Conservation (phyloP, 306 rosid genomes). For the Malus asiatica region DNA sequence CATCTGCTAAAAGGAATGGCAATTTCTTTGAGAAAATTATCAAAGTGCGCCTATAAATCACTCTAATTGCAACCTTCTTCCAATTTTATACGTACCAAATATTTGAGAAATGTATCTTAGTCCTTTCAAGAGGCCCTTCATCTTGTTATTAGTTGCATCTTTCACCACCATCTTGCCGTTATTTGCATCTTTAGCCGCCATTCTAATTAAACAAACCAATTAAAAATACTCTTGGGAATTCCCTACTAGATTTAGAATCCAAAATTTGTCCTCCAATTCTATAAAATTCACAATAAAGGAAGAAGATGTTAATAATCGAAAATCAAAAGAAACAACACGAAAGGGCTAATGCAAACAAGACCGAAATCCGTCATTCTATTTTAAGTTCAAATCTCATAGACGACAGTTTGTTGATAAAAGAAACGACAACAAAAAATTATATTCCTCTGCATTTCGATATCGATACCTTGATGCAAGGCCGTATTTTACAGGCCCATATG, state of each 20-base stretch:
- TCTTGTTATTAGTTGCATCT: conserved; percentile 41
- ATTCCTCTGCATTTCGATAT: background rate
- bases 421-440: background rate
- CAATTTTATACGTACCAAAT: conserved; percentile 51
- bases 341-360: background rate
- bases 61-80: background rate
- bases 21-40: background rate
- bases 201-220: background rate
- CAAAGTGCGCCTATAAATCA: background rate
- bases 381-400: background rate
- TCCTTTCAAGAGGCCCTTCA: conserved; percentile 91
- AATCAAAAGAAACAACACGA: background rate
- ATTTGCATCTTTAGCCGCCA: background rate
- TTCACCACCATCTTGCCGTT: background rate
- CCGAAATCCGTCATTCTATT: too few species aligned
- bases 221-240: background rate
- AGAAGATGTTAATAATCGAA: background rate
- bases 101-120: conserved; percentile 84
- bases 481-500: conserved; percentile 5
- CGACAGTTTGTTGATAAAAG: too few species aligned
- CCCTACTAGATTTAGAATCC: background rate
- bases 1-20: conserved; percentile 32
- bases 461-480: background rate
- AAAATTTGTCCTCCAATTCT: conserved; percentile 5
- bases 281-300: background rate